A percentile compares a stretch with the other conserved stretches of the same genome.
Conservation (phyloP, 768 basidiomycete species). For the Mycena filopes region DNA sequence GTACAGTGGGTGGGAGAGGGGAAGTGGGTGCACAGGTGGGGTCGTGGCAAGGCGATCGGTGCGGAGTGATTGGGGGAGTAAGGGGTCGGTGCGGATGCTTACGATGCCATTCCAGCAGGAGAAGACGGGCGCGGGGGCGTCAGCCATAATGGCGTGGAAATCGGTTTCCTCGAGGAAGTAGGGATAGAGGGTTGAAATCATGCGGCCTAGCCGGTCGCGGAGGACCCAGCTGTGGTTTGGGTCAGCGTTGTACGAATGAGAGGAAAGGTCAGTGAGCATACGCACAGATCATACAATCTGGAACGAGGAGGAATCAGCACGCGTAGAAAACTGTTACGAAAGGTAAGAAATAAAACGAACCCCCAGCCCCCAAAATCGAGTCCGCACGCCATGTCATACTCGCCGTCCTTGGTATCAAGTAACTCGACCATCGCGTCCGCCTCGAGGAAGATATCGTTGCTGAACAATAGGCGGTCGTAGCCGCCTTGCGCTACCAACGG, state of each 20-base stretch:
- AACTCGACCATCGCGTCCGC: conserved; percentile 53
- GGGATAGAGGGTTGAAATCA: conserved; percentile 45
- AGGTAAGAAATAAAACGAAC: conserved; percentile 28
- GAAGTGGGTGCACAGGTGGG: not conserved
- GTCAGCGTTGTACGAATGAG: no score
- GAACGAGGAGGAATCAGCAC: no score
- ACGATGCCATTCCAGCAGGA: conserved; percentile 59
- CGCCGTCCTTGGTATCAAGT: conserved; percentile 49
- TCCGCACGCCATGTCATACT: conserved; percentile 56
- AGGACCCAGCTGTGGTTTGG: conserved; percentile 42
- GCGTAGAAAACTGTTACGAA: not conserved
- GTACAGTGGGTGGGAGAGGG: not conserved
- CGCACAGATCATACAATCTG: no score
- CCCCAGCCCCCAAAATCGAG: conserved; percentile 52
- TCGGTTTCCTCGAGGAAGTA: conserved; percentile 51
- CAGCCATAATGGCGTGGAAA: conserved; percentile 44
- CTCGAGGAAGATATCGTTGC: conserved; percentile 55
- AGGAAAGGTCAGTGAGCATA: no score
- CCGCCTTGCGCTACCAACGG: conserved; percentile 49
- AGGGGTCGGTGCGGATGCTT: conserved; percentile 49
- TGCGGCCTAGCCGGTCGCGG: conserved; percentile 44
- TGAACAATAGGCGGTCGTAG: conserved; percentile 52
- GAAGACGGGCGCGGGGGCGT: conserved; percentile 53
- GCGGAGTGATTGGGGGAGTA: conserved; percentile 51
- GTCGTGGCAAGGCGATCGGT: conserved; percentile 2